Evolutionary conservation across 768 basidiomycete species (phyloP).

Genomic region (Amyloporia xantha): DNA sequence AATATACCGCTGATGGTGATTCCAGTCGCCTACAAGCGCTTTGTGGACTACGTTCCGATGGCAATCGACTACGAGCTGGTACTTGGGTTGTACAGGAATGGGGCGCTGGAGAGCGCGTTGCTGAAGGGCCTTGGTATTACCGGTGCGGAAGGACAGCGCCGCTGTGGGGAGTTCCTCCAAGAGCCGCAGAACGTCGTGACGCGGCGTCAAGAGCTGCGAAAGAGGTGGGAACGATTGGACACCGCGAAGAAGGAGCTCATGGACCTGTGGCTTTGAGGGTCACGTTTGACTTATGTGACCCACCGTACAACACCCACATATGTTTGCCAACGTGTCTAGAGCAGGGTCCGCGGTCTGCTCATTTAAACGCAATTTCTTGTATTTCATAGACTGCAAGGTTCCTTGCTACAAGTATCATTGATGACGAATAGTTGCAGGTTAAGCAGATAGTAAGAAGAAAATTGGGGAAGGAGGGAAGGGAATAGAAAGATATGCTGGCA

Average conservation of each 20-base stretch:
- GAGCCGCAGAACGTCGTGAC: slow-evolving; percentile 42
- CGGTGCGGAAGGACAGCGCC: slow-evolving; percentile 36
- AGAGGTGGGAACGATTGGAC: slow-evolving; percentile 45
- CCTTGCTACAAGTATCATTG: no score
- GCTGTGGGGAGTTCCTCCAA: slow-evolving; percentile 46
- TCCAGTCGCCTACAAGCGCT: slow-evolving; percentile 39
- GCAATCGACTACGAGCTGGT: slow-evolving; percentile 46
- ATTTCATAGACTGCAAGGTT: no score
- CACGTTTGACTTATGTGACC: no score
- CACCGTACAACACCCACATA: no score
- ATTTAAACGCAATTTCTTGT: no score
- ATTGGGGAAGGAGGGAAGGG: no score
- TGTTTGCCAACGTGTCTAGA: no score
- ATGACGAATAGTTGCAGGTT: no score
- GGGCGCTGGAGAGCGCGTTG: slow-evolving; percentile 39
- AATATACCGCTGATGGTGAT: background rate
- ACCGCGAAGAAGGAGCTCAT: slow-evolving; percentile 38
- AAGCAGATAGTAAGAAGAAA: no score
- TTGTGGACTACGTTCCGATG: slow-evolving; percentile 36
- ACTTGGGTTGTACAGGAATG: slow-evolving; percentile 40
- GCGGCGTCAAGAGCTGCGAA: slow-evolving; percentile 40
- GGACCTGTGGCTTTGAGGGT: slow-evolving; percentile 11
- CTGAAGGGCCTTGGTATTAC: slow-evolving; percentile 46
- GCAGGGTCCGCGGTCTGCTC: no score
- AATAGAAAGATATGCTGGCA: no score